Percentiles rank a stretch among this genome's conserved stretches.
Conservation (phyloP, 805 yeast genomes). For the Candida odintsovae region DNA sequence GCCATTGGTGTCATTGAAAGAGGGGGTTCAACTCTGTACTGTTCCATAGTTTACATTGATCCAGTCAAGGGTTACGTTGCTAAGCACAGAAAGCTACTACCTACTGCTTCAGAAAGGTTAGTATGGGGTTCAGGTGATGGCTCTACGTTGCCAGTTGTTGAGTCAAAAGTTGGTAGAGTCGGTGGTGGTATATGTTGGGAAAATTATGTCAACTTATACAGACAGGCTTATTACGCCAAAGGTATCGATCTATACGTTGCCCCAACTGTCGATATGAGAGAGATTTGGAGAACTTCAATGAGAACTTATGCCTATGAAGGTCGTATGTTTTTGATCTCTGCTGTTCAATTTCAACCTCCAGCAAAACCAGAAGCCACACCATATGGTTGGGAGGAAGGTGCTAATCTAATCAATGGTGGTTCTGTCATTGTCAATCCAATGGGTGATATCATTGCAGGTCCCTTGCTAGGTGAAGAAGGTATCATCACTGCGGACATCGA, state of each 20-base stretch:
- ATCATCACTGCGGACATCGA: constrained; percentile 36
- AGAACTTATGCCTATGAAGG: constrained; percentile 38
- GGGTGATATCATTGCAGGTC: constrained; percentile 40
- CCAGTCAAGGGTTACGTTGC: constrained; percentile 32
- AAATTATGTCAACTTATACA: constrained; percentile 35
- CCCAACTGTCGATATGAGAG: constrained; percentile 41
- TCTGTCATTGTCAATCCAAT: constrained; percentile 34
- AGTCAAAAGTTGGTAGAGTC: constrained; percentile 30
- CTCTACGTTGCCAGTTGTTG: constrained; percentile 34
- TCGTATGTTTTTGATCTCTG: constrained; percentile 33
- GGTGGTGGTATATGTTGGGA: constrained; percentile 48
- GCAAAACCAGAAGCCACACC: constrained; percentile 23
- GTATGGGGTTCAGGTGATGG: constrained; percentile 46
- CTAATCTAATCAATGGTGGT: constrained; percentile 36
- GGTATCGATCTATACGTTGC: constrained; percentile 38
- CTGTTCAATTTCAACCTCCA: constrained; percentile 34
- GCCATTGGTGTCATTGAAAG: constrained; percentile 37
- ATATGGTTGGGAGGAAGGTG: constrained; percentile 21
- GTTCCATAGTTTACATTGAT: constrained; percentile 36
- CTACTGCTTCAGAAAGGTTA: constrained; percentile 39
- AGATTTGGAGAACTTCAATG: constrained; percentile 38
- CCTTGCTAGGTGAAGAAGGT: constrained; percentile 36
- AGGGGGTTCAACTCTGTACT: constrained; percentile 34
- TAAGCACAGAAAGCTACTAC: constrained; percentile 39
- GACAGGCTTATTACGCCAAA: constrained; percentile 37